Conservation (phyloP, 345 rosid species). For the rapeseed (Brassica napus) region DNA sequence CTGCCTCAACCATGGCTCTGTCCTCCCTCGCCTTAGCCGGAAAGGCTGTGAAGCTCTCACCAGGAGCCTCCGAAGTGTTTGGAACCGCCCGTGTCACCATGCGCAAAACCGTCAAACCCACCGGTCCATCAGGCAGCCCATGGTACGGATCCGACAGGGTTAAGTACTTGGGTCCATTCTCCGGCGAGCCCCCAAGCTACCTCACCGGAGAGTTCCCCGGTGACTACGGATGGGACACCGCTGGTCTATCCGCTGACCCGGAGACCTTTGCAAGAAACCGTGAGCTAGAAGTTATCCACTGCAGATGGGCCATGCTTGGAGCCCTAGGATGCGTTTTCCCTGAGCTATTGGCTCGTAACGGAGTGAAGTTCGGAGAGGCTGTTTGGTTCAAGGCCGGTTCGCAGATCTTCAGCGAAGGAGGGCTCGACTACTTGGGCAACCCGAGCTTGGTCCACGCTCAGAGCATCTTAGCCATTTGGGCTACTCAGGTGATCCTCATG, state of each 20-base stretch:
- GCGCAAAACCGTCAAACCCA: slow-evolving; percentile 41
- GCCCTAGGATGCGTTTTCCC: slow-evolving; percentile 81
- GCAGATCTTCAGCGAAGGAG: slow-evolving; percentile 78
- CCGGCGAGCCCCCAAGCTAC: slow-evolving; percentile 76
- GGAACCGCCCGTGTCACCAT: slow-evolving; percentile 42
- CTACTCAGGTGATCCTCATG: slow-evolving; percentile 63
- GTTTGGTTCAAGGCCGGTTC: slow-evolving; percentile 50
- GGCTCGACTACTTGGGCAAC: slow-evolving; percentile 82
- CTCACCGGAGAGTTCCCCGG: slow-evolving; percentile 78
- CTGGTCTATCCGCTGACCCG: slow-evolving; percentile 84
- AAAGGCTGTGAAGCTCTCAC: slow-evolving; percentile 41
- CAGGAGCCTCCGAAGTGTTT: slow-evolving; percentile 26
- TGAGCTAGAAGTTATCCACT: slow-evolving; percentile 82
- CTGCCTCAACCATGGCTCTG: slow-evolving; percentile 44
- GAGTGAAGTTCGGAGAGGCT: slow-evolving; percentile 41
- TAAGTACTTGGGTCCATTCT: slow-evolving; percentile 82
- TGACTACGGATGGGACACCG: slow-evolving; percentile 50
- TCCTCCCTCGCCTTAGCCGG: slow-evolving; percentile 44
- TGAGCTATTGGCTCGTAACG: slow-evolving; percentile 47
- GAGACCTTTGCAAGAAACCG: slow-evolving; percentile 89
- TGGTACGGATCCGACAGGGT: slow-evolving; percentile 78
- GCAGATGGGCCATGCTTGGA: slow-evolving; percentile 82
- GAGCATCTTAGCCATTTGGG: slow-evolving; percentile 84
- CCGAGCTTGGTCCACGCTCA: slow-evolving; percentile 81
- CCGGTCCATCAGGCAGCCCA: slow-evolving; percentile 53